These are phyloP conservation scores for Bacidia gigantensis DNA, from an alignment of 495 filamentous ascomycete genomes.

Conservation along the genomic window DNA sequence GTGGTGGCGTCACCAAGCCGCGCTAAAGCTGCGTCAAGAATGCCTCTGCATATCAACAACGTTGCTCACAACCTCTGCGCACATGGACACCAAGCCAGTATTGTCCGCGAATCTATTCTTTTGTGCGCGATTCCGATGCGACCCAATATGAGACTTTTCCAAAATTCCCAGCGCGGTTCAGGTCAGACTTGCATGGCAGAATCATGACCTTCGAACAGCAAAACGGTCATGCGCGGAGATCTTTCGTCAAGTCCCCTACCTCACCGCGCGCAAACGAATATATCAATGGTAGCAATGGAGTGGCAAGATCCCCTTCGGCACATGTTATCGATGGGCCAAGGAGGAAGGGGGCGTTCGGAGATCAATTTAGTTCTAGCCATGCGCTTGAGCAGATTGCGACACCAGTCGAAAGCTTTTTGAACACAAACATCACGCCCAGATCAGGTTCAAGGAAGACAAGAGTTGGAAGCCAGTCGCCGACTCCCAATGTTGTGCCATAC, in stretches of 20 bases:
- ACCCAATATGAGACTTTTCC: background rate
- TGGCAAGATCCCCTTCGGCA: background rate
- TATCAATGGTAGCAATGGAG: background rate
- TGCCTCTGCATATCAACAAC: no score
- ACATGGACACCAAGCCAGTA: no score
- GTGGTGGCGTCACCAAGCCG: no score
- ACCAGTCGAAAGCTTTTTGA: constrained; percentile 40
- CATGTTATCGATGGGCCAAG: background rate
- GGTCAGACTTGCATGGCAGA: background rate
- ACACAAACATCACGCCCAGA: constrained; percentile 56
- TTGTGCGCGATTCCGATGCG: background rate
- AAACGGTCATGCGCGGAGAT: background rate
- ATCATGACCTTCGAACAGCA: constrained; percentile 3
- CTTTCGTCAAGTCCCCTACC: background rate
- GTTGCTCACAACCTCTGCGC: no score
- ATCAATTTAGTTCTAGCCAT: background rate
- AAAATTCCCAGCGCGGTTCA: background rate
- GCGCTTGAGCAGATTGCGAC: constrained; percentile 32
- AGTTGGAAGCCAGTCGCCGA: constrained; percentile 48
- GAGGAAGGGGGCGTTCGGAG: background rate
- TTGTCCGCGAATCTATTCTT: no score
- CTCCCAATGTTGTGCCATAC: constrained; percentile 43
- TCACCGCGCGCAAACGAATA: background rate
- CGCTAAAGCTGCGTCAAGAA: background rate
- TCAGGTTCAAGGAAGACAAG: constrained; percentile 52